These are phyloP conservation scores for Diatrype stigma DNA, from an alignment of 2,329 filamentous ascomycete species.

Conservation along the genomic window DNA sequence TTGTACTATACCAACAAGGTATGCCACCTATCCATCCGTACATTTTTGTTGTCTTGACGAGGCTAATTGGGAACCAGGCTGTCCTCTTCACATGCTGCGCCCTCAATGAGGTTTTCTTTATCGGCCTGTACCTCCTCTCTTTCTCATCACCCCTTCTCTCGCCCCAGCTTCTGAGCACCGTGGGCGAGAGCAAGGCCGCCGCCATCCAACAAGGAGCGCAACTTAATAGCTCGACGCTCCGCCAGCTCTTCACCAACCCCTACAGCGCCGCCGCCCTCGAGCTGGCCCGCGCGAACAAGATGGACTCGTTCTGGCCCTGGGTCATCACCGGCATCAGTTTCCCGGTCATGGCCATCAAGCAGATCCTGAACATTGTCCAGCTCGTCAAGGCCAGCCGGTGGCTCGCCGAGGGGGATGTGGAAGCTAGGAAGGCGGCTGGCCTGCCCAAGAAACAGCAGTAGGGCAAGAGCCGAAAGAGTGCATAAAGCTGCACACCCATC, in stretches of 20 bases:
- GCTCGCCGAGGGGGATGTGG: constrained; percentile 86
- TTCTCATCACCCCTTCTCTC: constrained; percentile 90
- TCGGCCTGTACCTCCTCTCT: constrained; percentile 93
- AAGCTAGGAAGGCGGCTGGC: constrained; percentile 54
- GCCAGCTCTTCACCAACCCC: constrained; percentile 78
- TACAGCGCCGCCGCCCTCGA: constrained; percentile 92
- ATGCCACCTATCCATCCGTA: constrained; percentile 11
- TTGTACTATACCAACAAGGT: constrained; percentile 98
- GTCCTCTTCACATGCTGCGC: constrained; percentile 89
- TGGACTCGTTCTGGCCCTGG: constrained; percentile 65
- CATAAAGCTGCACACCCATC: too few relatives aligned
- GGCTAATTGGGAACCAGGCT: constrained; percentile 47
- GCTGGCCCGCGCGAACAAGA: constrained; percentile 90
- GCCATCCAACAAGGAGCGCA: constrained; percentile 63
- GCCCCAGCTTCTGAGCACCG: constrained; percentile 69
- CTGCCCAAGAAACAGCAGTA: constrained; percentile 44
- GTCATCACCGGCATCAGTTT: constrained; percentile 74
- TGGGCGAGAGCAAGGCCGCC: constrained; percentile 48
- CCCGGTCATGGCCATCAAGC: constrained; percentile 87
- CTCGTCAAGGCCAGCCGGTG: constrained; percentile 88
- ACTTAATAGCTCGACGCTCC: constrained; percentile 64
- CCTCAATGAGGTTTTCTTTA: constrained; percentile 96
- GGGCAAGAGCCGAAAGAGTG: constrained; percentile 13
- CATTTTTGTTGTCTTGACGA: background rate
- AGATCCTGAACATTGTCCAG: constrained; percentile 91